Percentiles rank a stretch among this genome's conserved stretches.
Conservation (phyloP, 140 eudicot genomes). For the Flaveria floridana region DNA sequence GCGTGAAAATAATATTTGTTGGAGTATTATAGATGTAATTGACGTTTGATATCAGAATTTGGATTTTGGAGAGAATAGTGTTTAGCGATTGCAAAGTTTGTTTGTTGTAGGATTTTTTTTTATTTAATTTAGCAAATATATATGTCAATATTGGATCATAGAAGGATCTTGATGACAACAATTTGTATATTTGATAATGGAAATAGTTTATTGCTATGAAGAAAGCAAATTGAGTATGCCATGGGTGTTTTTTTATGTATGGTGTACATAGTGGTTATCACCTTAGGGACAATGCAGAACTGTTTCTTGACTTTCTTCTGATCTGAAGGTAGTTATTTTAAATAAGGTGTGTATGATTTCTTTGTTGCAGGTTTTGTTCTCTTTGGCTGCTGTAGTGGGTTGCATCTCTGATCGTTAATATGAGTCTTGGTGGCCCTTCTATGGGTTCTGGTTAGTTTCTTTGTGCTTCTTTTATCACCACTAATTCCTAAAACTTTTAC, state of each 20-base stretch:
- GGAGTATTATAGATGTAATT: not conserved
- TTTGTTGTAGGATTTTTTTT: not conserved
- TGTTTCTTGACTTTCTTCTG: slow-evolving; percentile 7
- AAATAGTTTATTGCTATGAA: slow-evolving; percentile 10
- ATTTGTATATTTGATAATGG: slow-evolving; percentile 9
- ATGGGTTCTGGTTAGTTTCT: slow-evolving; percentile 62
- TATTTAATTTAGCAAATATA: not conserved
- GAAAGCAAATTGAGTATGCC: slow-evolving; percentile 23
- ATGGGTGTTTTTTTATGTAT: not conserved
- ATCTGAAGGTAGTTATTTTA: not conserved
- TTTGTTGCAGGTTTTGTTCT: slow-evolving; percentile 36
- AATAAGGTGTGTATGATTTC: slow-evolving; percentile 15
- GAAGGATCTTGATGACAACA: slow-evolving; percentile 6
- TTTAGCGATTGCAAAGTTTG: not conserved
- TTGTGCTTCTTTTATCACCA: slow-evolving; percentile 8
- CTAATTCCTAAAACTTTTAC: not conserved
- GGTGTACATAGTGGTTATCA: slow-evolving; percentile 14
- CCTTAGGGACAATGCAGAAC: slow-evolving; percentile 1
- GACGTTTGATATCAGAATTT: slow-evolving; percentile 6
- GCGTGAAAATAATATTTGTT: slow-evolving; percentile 1
- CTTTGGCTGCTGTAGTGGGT: slow-evolving; percentile 15
- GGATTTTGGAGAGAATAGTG: slow-evolving; percentile 7
- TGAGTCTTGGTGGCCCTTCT: slow-evolving; percentile 68
- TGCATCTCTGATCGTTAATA: slow-evolving; percentile 36
- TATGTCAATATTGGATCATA: slow-evolving; percentile 2